Base-by-base conservation (phyloP, 371 early-diverging fungal genomes). In the Cokeromyces recurvatus region DNA sequence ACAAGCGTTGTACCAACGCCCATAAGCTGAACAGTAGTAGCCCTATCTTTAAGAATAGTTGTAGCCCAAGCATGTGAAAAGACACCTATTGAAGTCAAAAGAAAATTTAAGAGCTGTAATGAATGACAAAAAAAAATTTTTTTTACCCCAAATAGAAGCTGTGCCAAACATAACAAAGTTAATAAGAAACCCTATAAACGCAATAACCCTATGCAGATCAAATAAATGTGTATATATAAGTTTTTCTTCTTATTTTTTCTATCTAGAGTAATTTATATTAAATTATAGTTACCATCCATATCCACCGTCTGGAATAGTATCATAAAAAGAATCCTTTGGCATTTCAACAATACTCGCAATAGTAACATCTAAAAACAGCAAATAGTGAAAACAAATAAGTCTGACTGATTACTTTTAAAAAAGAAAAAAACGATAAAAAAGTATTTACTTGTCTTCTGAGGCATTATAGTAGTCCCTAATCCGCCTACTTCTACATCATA, bases 1-100 rank as follows among this genome's bases (percentile, higher is more conserved):
- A 75, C 53, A 4, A 64, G 27, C 6, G 68, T 38, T 2, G 75
- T 66, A 0, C 79, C 79, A n/a, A 79, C 64, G 49, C 74, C 68
- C 64, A 77, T 68, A 2, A 79, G 47, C 27, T 74, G 53, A 15
- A 73, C 51, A 1, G 68, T 68, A 5, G 59, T 59, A 14, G 74
- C 61, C 29, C 62, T 48, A 21, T 63, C 71, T 46, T 59, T 45
- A 17, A 69, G 58, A 8, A 62, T 35, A 7, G 57, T 54, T 1
- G 56, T 59, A 2, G 63, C 60, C 25, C 38, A 58, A 15, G 62
- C 66, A 51, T 65, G 53, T 8, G 66, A 69, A n/a, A 69, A 69
- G 2, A 69, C 63, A 43, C 68, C 68, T 68, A 46, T 5, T 7
- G 39, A 40, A 31, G 22, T 37, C n/a, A 37, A 32, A 39, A 48